Evolutionary conservation across 352 stramenopile species (phyloP).

Genomic region (Stephanocyclus meneghinianus): DNA sequence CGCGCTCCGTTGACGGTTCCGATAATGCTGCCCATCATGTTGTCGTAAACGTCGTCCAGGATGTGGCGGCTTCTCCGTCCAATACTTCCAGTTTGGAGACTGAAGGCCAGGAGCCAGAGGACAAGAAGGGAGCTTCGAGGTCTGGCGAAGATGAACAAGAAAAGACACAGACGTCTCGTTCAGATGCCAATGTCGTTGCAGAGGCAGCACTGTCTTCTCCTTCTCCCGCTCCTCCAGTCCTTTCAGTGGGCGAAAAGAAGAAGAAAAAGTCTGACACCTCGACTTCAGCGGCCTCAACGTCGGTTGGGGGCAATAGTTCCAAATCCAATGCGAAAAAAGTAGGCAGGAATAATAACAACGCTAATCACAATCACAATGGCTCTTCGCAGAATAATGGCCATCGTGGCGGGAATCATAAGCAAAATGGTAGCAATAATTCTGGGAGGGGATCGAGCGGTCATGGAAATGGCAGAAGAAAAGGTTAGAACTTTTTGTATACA

Average conservation of each 20-base stretch:
- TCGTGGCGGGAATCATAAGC: neutral
- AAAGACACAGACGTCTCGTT: neutral
- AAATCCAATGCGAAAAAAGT: neutral
- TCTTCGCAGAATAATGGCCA: conserved; percentile 3
- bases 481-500: neutral
- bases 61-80: neutral
- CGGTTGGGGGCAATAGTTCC: neutral
- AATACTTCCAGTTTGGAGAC: conserved; percentile 2
- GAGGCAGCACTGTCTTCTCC: neutral
- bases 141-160: neutral
- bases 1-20: neutral
- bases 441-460: neutral
- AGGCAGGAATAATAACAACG: neutral
- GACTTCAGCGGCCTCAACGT: neutral
- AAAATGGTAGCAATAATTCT: neutral
- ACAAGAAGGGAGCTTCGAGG: neutral
- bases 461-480: conserved; percentile 12
- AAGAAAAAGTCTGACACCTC: neutral
- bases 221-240: neutral
- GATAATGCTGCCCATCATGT: neutral
- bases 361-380: neutral
- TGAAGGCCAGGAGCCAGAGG: neutral
- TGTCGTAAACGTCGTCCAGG: neutral
- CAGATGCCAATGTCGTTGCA: neutral
- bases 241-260: neutral